A percentile compares a stretch with the other conserved stretches of the same genome.
Conservation (phyloP, 768 basidiomycete species). For the Kwoniella newhampshirensis region DNA sequence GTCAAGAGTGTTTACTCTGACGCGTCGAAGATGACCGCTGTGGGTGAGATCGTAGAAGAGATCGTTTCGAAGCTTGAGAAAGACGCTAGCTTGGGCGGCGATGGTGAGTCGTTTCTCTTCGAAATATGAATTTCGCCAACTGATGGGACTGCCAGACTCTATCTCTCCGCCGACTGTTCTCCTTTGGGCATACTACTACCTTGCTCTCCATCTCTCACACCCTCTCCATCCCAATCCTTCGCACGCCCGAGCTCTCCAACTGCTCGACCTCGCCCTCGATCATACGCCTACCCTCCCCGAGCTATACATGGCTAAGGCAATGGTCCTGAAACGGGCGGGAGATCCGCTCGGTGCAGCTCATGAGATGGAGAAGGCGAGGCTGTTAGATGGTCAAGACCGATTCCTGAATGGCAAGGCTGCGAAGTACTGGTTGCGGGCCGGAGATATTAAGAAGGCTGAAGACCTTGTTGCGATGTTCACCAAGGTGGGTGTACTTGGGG, state of each 20-base stretch:
- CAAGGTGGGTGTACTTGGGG: conserved; percentile 70
- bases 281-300: conserved; percentile 96
- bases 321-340: conserved; percentile 80
- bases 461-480: conserved; percentile 81
- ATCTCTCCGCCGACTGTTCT: conserved; percentile 73
- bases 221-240: conserved; percentile 48
- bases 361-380: conserved; percentile 74
- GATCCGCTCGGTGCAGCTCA: conserved; percentile 73
- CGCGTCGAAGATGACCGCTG: conserved; percentile 62
- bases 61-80: conserved; percentile 53
- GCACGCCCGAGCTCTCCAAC: conserved; percentile 47
- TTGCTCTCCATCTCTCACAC: conserved; percentile 70
- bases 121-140: not conserved
- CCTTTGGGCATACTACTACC: conserved; percentile 93
- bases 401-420: conserved; percentile 91
- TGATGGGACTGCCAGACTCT: conserved; percentile 26
- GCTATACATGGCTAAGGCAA: conserved; percentile 74
- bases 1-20: conserved; percentile 78
- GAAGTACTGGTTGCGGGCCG: conserved; percentile 84
- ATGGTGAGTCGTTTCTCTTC: conserved; percentile 27
- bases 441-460: conserved; percentile 72
- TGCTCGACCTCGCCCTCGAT: conserved; percentile 65
- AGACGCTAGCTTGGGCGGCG: conserved; percentile 29
- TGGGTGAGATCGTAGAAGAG: conserved; percentile 71
- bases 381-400: conserved; percentile 88